Base-by-base conservation (phyloP, 1,139 yeast species). In the Kodamaea anthophila region DNA sequence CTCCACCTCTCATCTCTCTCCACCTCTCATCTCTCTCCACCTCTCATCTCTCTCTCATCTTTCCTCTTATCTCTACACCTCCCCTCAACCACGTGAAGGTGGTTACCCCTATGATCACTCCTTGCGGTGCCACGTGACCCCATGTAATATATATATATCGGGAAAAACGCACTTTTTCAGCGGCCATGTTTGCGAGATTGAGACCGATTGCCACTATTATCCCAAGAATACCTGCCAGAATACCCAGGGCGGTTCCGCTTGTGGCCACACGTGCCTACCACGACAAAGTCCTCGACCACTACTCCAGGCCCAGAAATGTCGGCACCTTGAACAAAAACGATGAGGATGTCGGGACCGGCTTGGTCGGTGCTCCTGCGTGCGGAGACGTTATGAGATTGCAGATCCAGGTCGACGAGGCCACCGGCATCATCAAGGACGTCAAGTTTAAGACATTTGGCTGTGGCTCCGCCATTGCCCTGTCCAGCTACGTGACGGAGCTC, bases 381-480 rank as follows among this genome's bases (percentile, higher is more conserved):
- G 98, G 98, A 36, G 98, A 91, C 65, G 98, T 91, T 31, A 91
- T 91, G 96, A 81, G 94, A 61, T 72, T 91, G 43, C 98, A 91
- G 58, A 91, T 91, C 49, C 77, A 88, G 52, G 98, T 91, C 11
- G 80, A 80, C 45, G 97, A 87, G 46, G 79, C 74, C 34, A 78
- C 94, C 19, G 98, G 98, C 2, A 70, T 84, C 35, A 91, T 91
- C 48, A 77, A 84, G 55, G 96, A 91, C 55, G 98, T 91, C 43
- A 91, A 87, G 61, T 91, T 91, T 64, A 91, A 91, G 74, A 91
- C 98, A 6, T 91, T 91, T 64, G 98, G 98, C 13, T 91, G 98
- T 58, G 98, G 98, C 28, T 80, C 94, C 3, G 98, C 98, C 37
- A 91, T 91, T 55, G 98, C 98, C 6, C 83, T 94, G 5, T 82